Conservation (phyloP, 768 basidiomycete species). For the Cubamyces sp. region DNA sequence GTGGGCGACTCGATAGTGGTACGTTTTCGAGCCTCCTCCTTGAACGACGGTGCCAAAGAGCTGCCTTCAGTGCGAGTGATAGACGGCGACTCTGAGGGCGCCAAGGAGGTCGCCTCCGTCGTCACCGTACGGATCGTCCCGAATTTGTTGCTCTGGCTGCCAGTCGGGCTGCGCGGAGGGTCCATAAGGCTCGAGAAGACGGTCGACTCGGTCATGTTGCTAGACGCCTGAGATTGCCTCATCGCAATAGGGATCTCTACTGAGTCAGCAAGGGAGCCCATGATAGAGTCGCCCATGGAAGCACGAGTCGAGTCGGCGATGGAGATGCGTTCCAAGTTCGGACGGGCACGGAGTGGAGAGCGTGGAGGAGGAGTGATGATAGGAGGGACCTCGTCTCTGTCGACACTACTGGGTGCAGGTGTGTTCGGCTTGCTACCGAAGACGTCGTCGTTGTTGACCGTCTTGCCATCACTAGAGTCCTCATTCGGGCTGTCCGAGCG, state of each 20-base stretch:
- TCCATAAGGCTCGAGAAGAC: constrained; percentile 70
- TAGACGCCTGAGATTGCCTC: constrained; percentile 68
- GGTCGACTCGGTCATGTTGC: constrained; percentile 57
- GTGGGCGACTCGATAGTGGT: constrained; percentile 18
- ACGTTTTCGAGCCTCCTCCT: constrained; percentile 46
- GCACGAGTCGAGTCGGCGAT: constrained; percentile 36
- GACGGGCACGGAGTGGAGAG: constrained; percentile 55
- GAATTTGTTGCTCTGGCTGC: constrained; percentile 58
- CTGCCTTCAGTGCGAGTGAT: constrained; percentile 68
- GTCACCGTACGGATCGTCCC: constrained; percentile 83
- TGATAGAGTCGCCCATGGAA: constrained; percentile 43
- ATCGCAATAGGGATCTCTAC: constrained; percentile 35
- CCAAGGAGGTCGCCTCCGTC: constrained; percentile 74
- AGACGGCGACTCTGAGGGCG: constrained; percentile 59
- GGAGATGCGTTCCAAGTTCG: constrained; percentile 31
- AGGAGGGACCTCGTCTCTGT: constrained; percentile 44
- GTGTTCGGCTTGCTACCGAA: constrained; percentile 22
- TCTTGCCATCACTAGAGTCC: constrained; percentile 38
- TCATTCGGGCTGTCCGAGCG: constrained; percentile 59
- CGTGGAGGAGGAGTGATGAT: constrained; percentile 48
- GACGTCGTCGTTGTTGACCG: constrained; percentile 35
- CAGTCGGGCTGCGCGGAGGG: constrained; percentile 38
- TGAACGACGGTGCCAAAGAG: constrained; percentile 54
- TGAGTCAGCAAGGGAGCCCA: constrained; percentile 41
- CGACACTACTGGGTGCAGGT: constrained; percentile 31